These are phyloP conservation scores for Yamadazyma spencermartinsiae DNA, from an alignment of 1,139 yeast species.

Conservation along the genomic window DNA sequence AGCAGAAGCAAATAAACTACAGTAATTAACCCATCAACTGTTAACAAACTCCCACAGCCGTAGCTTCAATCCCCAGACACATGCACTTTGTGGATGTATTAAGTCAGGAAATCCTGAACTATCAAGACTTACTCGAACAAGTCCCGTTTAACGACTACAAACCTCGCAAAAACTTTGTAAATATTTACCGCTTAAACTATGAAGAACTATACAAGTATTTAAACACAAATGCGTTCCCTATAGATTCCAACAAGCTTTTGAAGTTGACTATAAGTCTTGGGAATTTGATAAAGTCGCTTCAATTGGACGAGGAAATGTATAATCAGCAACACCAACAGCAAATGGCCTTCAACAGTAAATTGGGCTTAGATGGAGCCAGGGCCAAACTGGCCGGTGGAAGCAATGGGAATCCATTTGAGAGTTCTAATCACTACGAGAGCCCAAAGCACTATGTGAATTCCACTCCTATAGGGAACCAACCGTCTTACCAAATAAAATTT, in stretches of 20 bases:
- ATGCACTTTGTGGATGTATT: conserved; percentile 18
- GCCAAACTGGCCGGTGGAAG: not conserved
- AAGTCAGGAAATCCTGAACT: conserved; percentile 29
- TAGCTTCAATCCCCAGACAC: too few relatives aligned
- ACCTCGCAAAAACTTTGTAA: conserved; percentile 24
- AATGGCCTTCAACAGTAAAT: not conserved
- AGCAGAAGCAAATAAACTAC: too few relatives aligned
- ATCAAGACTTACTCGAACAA: conserved; percentile 31
- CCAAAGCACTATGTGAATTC: conserved; percentile 17
- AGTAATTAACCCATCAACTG: too few relatives aligned
- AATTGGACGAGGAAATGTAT: conserved; percentile 36
- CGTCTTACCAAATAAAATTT: conserved; percentile 37
- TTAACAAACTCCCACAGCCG: too few relatives aligned
- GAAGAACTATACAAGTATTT: conserved; percentile 25
- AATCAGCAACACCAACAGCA: conserved; percentile 16
- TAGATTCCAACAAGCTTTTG: conserved; percentile 39
- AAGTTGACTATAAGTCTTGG: conserved; percentile 48
- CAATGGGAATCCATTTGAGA: conserved; percentile 14
- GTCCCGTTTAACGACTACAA: conserved; percentile 34
- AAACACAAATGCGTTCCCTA: conserved; percentile 28
- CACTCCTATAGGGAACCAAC: conserved; percentile 17
- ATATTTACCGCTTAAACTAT: conserved; percentile 34
- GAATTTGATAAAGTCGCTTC: conserved; percentile 38
- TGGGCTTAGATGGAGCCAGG: conserved; percentile 6
- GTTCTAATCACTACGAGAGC: conserved; percentile 16